Evolutionary conservation across 2,329 filamentous ascomycete species (phyloP), one percentile per base, ranked within the genome.

Genomic region (Ramularia endophylla): DNA sequence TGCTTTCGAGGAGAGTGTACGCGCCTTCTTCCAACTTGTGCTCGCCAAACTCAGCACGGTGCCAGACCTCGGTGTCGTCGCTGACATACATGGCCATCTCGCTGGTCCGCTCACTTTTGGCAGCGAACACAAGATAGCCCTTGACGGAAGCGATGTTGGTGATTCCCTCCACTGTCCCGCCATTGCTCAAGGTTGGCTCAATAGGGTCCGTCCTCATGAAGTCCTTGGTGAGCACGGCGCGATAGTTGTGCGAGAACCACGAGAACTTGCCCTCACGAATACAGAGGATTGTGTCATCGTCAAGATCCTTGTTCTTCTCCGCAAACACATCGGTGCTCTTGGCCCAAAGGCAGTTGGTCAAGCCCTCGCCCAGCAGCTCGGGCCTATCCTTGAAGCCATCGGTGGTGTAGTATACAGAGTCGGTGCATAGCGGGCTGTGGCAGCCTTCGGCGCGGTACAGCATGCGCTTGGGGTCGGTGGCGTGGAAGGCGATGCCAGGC

Each of bases 1-100:
- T 97, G 57, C 89, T 92, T 66, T 97, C 90, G 29, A 98, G 74
- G 35, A 98, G 77, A 0, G 92, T 98, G 64, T 95, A 98, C 2
- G 86, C 87, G 55, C 80, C 75, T 60, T 90, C 79, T 61, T 95
- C 84, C 47, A 87, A 76, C 56, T 89, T 86, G 63, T 95, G 88
- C 47, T 85, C 82, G 32, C 80, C 79, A 64, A 98, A 97, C 59
- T 94, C 79, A 44, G 90, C 90, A 39, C 88, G 81, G 62, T 97
- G 88, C 92, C 92, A 98, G 41, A 75, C 81, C 38, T 80, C 71
- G 9, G 86, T 82, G 62, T 98, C 87, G 53, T 85, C 80, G 8
- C 87, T 88, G 41, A 97, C 82, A 62, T 86, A 98, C 40, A 98
- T 76, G 3, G 87, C 87, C 75, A 95, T 84, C 66, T 98, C 94